Conservation (phyloP, 2,329 filamentous ascomycete genomes). For the Colletotrichum sp. region DNA sequence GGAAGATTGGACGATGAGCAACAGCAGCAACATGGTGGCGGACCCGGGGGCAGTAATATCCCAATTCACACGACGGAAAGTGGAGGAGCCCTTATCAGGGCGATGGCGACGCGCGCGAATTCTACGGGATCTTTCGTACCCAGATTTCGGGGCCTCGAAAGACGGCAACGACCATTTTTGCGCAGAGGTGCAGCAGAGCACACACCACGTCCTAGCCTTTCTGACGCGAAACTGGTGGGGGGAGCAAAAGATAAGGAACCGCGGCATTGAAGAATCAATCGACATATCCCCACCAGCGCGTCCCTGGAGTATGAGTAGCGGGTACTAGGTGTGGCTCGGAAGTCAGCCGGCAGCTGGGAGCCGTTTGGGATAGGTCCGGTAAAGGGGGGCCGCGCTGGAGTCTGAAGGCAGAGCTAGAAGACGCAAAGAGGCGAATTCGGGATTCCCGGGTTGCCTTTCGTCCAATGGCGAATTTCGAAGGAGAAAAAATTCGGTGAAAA, state of each 20-base stretch:
- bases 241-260: slow-evolving; percentile 13
- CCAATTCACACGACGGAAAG: slow-evolving; percentile 17
- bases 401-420: slow-evolving; percentile 9
- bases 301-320: neutral
- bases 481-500: neutral
- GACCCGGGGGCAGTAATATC: slow-evolving; percentile 5
- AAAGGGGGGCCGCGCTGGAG: slow-evolving; percentile 8
- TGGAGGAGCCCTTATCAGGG: slow-evolving; percentile 21
- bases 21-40: neutral
- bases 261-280: slow-evolving; percentile 2
- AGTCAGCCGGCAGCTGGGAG: slow-evolving; percentile 11
- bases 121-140: neutral
- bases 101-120: neutral
- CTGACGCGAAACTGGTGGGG: slow-evolving; percentile 20
- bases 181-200: slow-evolving; percentile 6
- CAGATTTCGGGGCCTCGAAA: slow-evolving; percentile 3
- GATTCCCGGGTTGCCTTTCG: neutral
- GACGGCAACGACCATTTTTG: neutral
- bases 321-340: slow-evolving; percentile 13
- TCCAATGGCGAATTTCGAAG: neutral
- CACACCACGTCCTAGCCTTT: neutral
- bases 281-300: slow-evolving; percentile 9
- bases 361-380: slow-evolving; percentile 8
- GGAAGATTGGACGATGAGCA: neutral
- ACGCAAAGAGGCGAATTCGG: slow-evolving; percentile 8